Evolutionary conservation across 768 basidiomycete species (phyloP), one percentile per base, ranked within the genome.

Genomic region (Rhodotorula babjevae): DNA sequence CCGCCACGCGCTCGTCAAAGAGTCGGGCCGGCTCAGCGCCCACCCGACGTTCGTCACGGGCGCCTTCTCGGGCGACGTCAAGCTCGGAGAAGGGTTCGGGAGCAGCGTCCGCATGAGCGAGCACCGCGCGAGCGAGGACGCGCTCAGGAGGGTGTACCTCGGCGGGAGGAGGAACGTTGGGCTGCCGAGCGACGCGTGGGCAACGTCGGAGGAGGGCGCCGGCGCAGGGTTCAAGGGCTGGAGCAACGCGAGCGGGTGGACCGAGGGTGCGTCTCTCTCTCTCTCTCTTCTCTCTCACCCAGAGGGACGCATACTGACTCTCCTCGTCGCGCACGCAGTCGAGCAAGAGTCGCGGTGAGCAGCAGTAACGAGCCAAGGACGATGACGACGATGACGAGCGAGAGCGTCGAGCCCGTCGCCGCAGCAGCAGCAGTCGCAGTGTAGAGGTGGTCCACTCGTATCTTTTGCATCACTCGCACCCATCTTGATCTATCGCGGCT

Each of bases 31-130:
- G 59, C 88, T 87, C 76, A 90, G 92, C 2, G 90, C 91, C 77
- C 89, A 92, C 7, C 94, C 96, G 2, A 85, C 94, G 52, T 99
- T 90, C 81, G 90, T 96, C n/a, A 89, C 95, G n/a, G 96, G 93
- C 27, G 89, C 96, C 70, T 98, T 87, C 80, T 91, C 88, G 33
- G 92, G 88, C 53, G 69, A 91, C 87, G 58, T 80, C 80, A 87
- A 96, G 81, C 86, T 99, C 4, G 92, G 94, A 11, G 94, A 99
- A 82, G 93, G 94, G 23, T 92, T 94, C 79, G 96, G 96, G 64
- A 89, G 87, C 76, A 93, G 91, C 6, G 82, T 97, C 66, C 88
- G 87, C 80, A 98, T 98, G 95, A 93, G 93, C 25, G 93, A 97
- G 82, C 94, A 87, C 82, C 85, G 95, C 68, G 92, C 92, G 25